phyloP scores from a whole-genome alignment of 2,329 filamentous ascomycete species.

The Diplocarpon mali region DNA sequence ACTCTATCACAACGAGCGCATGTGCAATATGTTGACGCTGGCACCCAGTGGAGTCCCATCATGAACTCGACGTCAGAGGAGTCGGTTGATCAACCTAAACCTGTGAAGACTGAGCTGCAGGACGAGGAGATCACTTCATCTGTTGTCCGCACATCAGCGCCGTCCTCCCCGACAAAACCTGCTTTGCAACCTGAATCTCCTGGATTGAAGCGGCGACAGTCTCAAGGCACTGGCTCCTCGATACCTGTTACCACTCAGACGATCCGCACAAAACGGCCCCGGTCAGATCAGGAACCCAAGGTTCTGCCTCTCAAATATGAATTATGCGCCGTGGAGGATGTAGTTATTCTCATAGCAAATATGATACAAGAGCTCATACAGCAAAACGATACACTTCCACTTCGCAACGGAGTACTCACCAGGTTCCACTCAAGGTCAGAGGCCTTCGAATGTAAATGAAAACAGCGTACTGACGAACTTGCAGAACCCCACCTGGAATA shows the following conservation, averaged over 20 bases:
- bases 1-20: constrained; percentile 9
- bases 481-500: constrained; percentile 64
- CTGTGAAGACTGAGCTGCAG: not conserved
- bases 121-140: constrained; percentile 4
- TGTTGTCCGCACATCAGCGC: constrained; percentile 1
- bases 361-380: constrained; percentile 94
- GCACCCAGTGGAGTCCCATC: constrained; percentile 24
- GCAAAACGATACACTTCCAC: constrained; percentile 79
- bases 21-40: constrained; percentile 23
- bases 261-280: constrained; percentile 38
- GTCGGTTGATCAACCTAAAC: constrained; percentile 2
- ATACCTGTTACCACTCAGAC: constrained; percentile 5
- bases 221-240: constrained; percentile 9
- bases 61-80: constrained; percentile 15
- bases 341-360: constrained; percentile 82
- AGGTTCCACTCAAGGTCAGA: constrained; percentile 82
- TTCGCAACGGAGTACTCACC: constrained; percentile 77
- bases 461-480: not conserved
- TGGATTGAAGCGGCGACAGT: constrained; percentile 28
- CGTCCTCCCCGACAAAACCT: constrained; percentile 18
- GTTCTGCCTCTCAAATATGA: constrained; percentile 67
- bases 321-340: constrained; percentile 67
- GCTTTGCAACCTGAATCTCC: constrained; percentile 23
- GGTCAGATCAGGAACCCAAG: constrained; percentile 41
- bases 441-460: constrained; percentile 20